Evolutionary conservation across 2,329 filamentous ascomycete genomes (phyloP).

Genomic region (Purpureocillium takamizusanense): DNA sequence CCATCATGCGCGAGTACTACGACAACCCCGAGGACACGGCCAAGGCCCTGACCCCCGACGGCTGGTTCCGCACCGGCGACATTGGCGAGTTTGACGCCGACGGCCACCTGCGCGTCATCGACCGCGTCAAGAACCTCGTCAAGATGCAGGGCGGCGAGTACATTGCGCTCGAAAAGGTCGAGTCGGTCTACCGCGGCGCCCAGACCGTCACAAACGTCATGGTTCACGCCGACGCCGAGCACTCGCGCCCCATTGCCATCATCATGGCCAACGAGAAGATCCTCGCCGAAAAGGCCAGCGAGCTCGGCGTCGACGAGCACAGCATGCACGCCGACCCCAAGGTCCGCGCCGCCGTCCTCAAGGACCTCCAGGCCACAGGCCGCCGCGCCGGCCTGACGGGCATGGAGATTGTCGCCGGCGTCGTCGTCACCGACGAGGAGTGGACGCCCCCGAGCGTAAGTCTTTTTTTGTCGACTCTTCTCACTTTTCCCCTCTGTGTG

Average conservation of each 20-base stretch:
- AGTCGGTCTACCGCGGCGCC: constrained; percentile 77
- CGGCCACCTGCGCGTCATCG: constrained; percentile 80
- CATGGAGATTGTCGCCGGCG: constrained; percentile 68
- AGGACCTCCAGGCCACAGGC: constrained; percentile 58
- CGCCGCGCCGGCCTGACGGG: constrained; percentile 56
- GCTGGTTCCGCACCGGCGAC: constrained; percentile 96
- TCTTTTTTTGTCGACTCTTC: no score
- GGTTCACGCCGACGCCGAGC: constrained; percentile 68
- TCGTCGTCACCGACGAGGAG: constrained; percentile 75
- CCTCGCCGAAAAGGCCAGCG: constrained; percentile 49
- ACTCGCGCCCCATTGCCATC: constrained; percentile 73
- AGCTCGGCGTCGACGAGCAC: constrained; percentile 55
- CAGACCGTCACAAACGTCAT: constrained; percentile 80
- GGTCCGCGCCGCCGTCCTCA: constrained; percentile 51
- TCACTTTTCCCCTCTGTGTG: no score
- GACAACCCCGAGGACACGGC: constrained; percentile 79
- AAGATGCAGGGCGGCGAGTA: constrained; percentile 96
- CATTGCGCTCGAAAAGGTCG: constrained; percentile 91
- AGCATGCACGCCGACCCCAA: constrained; percentile 60
- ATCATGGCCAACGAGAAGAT: constrained; percentile 61
- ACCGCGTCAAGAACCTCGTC: constrained; percentile 96
- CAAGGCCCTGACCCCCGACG: constrained; percentile 69
- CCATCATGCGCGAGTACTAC: constrained; percentile 72
- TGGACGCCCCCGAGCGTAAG: constrained; percentile 81
- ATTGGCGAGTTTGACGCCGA: constrained; percentile 80